Evolutionary conservation across 2,329 filamentous ascomycete genomes (phyloP).

Genomic region (Mycosphaerella sp.): DNA sequence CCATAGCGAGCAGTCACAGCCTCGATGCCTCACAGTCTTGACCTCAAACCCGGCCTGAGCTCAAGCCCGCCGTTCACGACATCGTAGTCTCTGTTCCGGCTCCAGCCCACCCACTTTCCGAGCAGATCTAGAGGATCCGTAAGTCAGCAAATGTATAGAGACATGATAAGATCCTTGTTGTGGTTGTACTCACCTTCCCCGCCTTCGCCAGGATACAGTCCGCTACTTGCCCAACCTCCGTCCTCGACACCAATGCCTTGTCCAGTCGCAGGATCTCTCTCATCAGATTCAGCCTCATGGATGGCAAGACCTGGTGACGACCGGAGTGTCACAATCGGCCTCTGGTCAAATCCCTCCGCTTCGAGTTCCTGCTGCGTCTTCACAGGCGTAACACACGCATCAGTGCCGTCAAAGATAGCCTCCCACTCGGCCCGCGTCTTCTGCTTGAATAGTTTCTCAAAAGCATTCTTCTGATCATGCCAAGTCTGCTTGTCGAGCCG

Average conservation of each 20-base stretch:
- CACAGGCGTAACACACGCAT: slow-evolving; percentile 89
- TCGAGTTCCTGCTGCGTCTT: slow-evolving; percentile 69
- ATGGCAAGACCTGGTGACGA: slow-evolving; percentile 64
- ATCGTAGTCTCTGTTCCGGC: slow-evolving; percentile 63
- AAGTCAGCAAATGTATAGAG: too few species aligned
- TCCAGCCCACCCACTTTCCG: slow-evolving; percentile 71
- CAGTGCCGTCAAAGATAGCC: slow-evolving; percentile 74
- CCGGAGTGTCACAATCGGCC: slow-evolving; percentile 62
- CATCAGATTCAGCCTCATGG: slow-evolving; percentile 43
- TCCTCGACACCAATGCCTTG: slow-evolving; percentile 62
- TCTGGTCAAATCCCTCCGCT: slow-evolving; percentile 57
- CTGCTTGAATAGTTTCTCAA: slow-evolving; percentile 58
- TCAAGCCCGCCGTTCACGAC: slow-evolving; percentile 58
- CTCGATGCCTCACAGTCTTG: slow-evolving; percentile 12
- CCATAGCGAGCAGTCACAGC: background rate
- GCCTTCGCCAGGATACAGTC: slow-evolving; percentile 61
- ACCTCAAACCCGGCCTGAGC: slow-evolving; percentile 10
- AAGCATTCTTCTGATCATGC: slow-evolving; percentile 57
- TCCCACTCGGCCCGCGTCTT: slow-evolving; percentile 80
- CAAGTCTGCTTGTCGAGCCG: slow-evolving; percentile 59
- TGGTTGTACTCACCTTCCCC: slow-evolving; percentile 47
- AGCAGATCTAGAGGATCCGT: slow-evolving; percentile 45
- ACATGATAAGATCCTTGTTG: too few species aligned
- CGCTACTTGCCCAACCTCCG: slow-evolving; percentile 57
- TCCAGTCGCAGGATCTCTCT: slow-evolving; percentile 42